These are phyloP conservation scores for Xylaria sp. DNA, from an alignment of 2,329 filamentous ascomycete genomes.

Conservation along the genomic window DNA sequence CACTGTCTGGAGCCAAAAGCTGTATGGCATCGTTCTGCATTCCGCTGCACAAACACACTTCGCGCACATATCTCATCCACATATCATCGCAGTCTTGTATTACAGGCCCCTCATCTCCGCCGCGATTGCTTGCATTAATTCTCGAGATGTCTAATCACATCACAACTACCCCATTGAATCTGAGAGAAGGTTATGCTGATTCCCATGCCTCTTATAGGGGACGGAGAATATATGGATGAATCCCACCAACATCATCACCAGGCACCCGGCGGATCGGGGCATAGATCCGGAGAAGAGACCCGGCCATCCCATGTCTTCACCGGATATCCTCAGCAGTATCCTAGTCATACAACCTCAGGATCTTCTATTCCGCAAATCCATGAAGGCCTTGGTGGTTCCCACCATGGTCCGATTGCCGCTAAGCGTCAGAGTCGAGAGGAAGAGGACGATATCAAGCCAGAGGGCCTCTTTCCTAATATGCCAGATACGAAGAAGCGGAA, in stretches of 20 bases:
- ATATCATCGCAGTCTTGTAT: conserved; percentile 48
- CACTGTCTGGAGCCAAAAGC: conserved; percentile 47
- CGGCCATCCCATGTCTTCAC: conserved; percentile 52
- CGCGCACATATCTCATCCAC: conserved; percentile 51
- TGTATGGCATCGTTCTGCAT: conserved; percentile 52
- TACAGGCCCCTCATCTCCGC: conserved; percentile 45
- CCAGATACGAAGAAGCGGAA: conserved; percentile 93
- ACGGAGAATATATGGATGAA: conserved; percentile 70
- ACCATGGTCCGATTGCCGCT: conserved; percentile 49
- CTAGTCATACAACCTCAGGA: conserved; percentile 53
- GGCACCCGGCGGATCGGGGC: conserved; percentile 64
- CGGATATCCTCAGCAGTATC: conserved; percentile 49
- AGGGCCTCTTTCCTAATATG: conserved; percentile 84
- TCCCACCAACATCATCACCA: conserved; percentile 76
- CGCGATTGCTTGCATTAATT: conserved; percentile 44
- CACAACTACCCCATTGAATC: conserved; percentile 31
- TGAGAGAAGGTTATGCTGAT: conserved; percentile 46
- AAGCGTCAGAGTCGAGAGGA: conserved; percentile 43
- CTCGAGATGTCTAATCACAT: conserved; percentile 38
- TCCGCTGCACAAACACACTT: conserved; percentile 52
- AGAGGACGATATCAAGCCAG: conserved; percentile 67
- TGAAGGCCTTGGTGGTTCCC: conserved; percentile 52
- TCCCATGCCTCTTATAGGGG: conserved; percentile 58
- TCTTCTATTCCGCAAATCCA: conserved; percentile 52
- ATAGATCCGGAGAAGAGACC: conserved; percentile 66